Conservation (phyloP, 352 stramenopile genomes). For the Discostella stelligera region DNA sequence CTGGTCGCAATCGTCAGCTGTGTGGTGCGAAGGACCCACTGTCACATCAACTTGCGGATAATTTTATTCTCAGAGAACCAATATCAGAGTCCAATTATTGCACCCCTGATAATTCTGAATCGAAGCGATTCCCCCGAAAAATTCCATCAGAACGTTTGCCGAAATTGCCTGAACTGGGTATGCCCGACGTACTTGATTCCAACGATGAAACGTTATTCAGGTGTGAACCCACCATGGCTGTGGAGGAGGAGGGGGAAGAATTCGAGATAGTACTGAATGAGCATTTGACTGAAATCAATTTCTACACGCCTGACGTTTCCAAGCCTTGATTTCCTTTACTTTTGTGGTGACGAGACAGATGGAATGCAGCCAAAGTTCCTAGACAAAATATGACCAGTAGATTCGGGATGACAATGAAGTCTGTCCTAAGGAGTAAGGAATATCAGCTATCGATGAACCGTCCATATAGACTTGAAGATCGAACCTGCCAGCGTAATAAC, state of each 20-base stretch:
- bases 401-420: too few species aligned
- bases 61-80: slow-evolving; percentile 24
- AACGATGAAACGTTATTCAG: background rate
- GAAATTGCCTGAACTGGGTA: slow-evolving; percentile 11
- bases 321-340: background rate
- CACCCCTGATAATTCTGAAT: slow-evolving; percentile 37
- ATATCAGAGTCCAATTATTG: slow-evolving; percentile 33
- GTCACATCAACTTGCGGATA: background rate
- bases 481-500: background rate
- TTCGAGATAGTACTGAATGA: slow-evolving; percentile 1
- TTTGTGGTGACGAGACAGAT: too few species aligned
- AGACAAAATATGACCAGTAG: too few species aligned
- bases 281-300: background rate
- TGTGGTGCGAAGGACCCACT: background rate
- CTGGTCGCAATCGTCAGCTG: slow-evolving; percentile 27
- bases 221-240: background rate
- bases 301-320: background rate
- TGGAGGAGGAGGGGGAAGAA: background rate
- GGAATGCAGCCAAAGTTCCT: too few species aligned
- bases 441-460: too few species aligned
- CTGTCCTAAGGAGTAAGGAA: too few species aligned
- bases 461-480: too few species aligned
- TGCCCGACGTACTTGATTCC: background rate
- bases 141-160: slow-evolving; percentile 3
- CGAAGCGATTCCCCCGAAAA: slow-evolving; percentile 1